These are phyloP conservation scores for Flaveria floridana DNA, from an alignment of 140 eudicot species.

Conservation along the genomic window DNA sequence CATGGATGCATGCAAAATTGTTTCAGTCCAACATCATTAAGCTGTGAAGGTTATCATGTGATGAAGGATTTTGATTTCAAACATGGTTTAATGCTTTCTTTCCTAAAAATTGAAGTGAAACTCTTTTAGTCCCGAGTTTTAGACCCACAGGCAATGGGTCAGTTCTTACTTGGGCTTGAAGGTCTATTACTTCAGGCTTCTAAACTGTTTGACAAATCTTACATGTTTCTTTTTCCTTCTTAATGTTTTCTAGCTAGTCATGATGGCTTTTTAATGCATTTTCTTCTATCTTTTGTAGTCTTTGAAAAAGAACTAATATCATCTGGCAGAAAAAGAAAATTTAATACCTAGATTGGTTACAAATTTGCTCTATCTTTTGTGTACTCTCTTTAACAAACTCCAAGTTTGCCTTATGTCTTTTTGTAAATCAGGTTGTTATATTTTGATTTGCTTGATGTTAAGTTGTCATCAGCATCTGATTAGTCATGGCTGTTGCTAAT, in stretches of 20 bases:
- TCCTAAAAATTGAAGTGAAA: neutral
- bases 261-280: neutral
- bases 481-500: slow-evolving; percentile 9
- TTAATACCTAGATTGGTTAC: neutral
- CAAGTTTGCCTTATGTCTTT: slow-evolving; percentile 1
- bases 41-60: slow-evolving; percentile 2
- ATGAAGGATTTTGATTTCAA: slow-evolving; percentile 6
- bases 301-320: neutral
- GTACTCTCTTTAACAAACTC: slow-evolving; percentile 12
- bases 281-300: neutral
- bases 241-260: neutral
- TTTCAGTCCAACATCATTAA: slow-evolving; percentile 6
- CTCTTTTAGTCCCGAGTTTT: neutral
- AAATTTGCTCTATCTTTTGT: neutral
- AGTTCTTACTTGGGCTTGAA: slow-evolving; percentile 18
- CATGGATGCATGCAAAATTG: neutral
- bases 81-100: slow-evolving; percentile 8
- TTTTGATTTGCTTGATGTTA: slow-evolving; percentile 6
- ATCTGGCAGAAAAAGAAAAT: neutral
- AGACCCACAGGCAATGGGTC: slow-evolving; percentile 14
- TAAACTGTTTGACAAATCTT: slow-evolving; percentile 14
- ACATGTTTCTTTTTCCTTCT: neutral
- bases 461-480: neutral
- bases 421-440: slow-evolving; percentile 6
- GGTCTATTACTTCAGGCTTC: slow-evolving; percentile 8